Conservation (phyloP, 1,284 basidiomycete species). For the Apiotrichum siamense region DNA sequence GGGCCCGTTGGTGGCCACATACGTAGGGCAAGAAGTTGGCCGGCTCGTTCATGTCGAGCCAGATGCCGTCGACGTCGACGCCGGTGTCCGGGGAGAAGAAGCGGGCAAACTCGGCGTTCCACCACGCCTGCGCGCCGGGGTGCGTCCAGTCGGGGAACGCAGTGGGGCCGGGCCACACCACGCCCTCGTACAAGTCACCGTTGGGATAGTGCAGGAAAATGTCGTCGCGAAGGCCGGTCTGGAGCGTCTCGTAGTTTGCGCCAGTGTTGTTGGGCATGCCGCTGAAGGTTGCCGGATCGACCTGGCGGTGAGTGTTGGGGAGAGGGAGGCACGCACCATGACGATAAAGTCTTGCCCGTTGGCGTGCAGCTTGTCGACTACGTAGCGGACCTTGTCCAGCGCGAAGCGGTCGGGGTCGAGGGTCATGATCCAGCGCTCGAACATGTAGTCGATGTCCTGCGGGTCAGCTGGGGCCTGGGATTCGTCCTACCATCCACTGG, state of each 20-base stretch:
- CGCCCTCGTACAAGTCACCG: conserved; percentile 57
- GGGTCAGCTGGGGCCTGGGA: neutral
- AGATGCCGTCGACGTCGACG: conserved; percentile 50
- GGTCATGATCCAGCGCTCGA: conserved; percentile 59
- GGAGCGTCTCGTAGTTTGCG: conserved; percentile 54
- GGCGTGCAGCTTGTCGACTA: conserved; percentile 57
- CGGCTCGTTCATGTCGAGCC: conserved; percentile 63
- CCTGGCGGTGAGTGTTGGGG: neutral
- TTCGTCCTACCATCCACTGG: conserved; percentile 20
- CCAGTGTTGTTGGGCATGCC: conserved; percentile 16
- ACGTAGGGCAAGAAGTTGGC: conserved; percentile 27
- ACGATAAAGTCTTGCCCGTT: conserved; percentile 59
- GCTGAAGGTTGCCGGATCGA: conserved; percentile 60
- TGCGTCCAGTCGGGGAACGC: conserved; percentile 65
- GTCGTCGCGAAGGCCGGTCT: conserved; percentile 54
- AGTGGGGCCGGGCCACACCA: conserved; percentile 67
- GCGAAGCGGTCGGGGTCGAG: conserved; percentile 65
- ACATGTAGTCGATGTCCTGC: conserved; percentile 58
- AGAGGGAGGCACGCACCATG: conserved; percentile 50
- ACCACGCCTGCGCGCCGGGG: conserved; percentile 54
- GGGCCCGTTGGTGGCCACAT: neutral
- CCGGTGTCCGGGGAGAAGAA: conserved; percentile 52
- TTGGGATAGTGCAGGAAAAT: conserved; percentile 60
- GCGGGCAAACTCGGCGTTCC: conserved; percentile 57
- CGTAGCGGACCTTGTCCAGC: conserved; percentile 57